Conservation (phyloP, 805 yeast species). For the Starmera dryadoides region DNA sequence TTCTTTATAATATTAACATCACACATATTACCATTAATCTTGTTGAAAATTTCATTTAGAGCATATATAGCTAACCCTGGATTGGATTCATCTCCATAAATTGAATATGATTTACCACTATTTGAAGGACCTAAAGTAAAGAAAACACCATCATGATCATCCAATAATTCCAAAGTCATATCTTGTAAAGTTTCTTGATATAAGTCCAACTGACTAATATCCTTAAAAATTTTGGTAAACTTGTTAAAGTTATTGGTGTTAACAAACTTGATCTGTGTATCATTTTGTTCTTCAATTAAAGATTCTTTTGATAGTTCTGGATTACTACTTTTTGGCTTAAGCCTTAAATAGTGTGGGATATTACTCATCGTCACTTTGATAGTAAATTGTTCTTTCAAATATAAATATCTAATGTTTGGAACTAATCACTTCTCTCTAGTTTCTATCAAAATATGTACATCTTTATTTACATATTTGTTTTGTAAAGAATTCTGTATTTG, state of each 20-base stretch:
- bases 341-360: constrained; percentile 30
- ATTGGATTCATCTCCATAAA: constrained; percentile 26
- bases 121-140: constrained; percentile 49
- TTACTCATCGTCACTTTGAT: too few relatives aligned
- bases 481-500: too few relatives aligned
- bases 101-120: constrained; percentile 38
- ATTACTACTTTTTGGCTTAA: constrained; percentile 25
- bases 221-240: constrained; percentile 27
- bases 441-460: too few relatives aligned
- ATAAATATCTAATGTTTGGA: too few relatives aligned
- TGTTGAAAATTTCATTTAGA: constrained; percentile 26
- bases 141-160: constrained; percentile 32
- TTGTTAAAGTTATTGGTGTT: constrained; percentile 18
- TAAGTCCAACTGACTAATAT: constrained; percentile 26
- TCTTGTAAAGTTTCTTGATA: constrained; percentile 23
- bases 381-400: too few relatives aligned
- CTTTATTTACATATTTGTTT: too few relatives aligned
- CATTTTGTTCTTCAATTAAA: constrained; percentile 17
- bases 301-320: constrained; percentile 6
- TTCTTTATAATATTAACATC: constrained; percentile 10
- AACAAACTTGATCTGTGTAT: constrained; percentile 18
- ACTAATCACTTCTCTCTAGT: too few relatives aligned
- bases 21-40: constrained; percentile 13
- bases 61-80: constrained; percentile 32
- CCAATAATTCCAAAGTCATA: constrained; percentile 13